phyloP scores from a whole-genome alignment of 371 early-diverging fungal species.

The Choanephora cucurbitarum region DNA sequence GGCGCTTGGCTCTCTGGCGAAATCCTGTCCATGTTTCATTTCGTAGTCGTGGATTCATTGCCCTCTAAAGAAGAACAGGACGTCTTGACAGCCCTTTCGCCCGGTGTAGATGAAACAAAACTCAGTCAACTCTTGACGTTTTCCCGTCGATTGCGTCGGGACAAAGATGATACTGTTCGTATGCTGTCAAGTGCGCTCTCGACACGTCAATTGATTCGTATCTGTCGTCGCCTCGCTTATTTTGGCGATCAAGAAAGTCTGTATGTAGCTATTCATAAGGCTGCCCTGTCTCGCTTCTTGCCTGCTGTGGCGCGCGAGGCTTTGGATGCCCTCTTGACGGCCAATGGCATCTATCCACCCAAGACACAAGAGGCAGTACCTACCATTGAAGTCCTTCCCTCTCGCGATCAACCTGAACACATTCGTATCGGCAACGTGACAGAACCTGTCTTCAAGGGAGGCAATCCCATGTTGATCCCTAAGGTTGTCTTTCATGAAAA shows the following conservation, averaged over 20 bases:
- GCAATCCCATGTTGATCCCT: slow-evolving; percentile 71
- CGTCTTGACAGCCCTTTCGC: slow-evolving; percentile 62
- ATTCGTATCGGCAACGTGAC: slow-evolving; percentile 59
- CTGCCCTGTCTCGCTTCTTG: slow-evolving; percentile 75
- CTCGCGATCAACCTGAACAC: slow-evolving; percentile 47
- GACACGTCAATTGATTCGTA: slow-evolving; percentile 78
- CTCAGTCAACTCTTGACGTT: slow-evolving; percentile 62
- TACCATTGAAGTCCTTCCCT: slow-evolving; percentile 59
- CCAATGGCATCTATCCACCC: slow-evolving; percentile 61
- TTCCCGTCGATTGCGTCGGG: slow-evolving; percentile 65
- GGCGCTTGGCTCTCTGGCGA: slow-evolving; percentile 76
- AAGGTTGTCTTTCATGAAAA: slow-evolving; percentile 79
- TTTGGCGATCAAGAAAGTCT: slow-evolving; percentile 68
- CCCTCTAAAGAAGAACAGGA: slow-evolving; percentile 67
- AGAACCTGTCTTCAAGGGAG: slow-evolving; percentile 58
- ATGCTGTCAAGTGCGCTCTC: slow-evolving; percentile 66
- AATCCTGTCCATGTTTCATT: slow-evolving; percentile 74
- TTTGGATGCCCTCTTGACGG: slow-evolving; percentile 63
- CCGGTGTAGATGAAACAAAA: slow-evolving; percentile 60
- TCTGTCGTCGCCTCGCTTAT: slow-evolving; percentile 69
- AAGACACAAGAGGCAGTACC: slow-evolving; percentile 25
- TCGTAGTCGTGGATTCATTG: slow-evolving; percentile 70
- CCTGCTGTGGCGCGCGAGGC: slow-evolving; percentile 72
- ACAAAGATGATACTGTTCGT: slow-evolving; percentile 67
- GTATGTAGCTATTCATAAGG: slow-evolving; percentile 71